A percentile compares a stretch with the other conserved stretches of the same genome.
These are phyloP conservation scores for Entoloma clypeatum DNA, from an alignment of 1,284 basidiomycete genomes.

Conservation along the genomic window DNA sequence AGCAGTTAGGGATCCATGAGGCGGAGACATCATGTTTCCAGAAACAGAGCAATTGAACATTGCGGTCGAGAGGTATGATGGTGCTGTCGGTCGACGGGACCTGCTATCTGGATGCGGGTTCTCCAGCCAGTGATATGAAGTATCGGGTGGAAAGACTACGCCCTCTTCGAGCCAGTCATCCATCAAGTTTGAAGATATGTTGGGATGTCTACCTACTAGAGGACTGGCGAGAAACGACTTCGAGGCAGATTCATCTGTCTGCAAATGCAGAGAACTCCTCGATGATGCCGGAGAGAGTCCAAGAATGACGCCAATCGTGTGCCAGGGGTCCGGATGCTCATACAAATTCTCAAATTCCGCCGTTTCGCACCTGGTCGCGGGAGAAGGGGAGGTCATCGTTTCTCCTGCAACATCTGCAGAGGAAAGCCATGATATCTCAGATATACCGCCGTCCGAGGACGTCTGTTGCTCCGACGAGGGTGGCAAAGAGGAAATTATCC, in stretches of 20 bases:
- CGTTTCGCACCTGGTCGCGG: not conserved
- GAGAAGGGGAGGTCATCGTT: not conserved
- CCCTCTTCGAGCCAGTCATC: too few species aligned
- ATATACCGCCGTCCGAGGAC: constrained; percentile 1
- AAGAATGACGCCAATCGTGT: constrained; percentile 38
- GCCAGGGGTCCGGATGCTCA: constrained; percentile 42
- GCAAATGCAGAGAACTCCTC: not conserved
- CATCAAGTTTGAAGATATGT: too few species aligned
- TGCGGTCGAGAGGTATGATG: too few species aligned
- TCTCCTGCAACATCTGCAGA: not conserved
- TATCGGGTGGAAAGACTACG: too few species aligned
- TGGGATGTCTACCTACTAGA: not conserved
- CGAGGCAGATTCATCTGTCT: not conserved
- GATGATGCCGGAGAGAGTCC: constrained; percentile 22
- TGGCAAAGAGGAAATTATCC: constrained; percentile 6
- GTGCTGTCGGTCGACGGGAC: too few species aligned
- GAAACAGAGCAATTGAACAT: too few species aligned
- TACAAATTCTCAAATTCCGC: constrained; percentile 30
- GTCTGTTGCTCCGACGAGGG: constrained; percentile 14
- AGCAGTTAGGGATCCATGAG: too few species aligned
- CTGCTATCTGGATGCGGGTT: too few species aligned
- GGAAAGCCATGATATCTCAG: not conserved
- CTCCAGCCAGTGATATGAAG: too few species aligned
- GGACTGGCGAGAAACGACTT: not conserved
- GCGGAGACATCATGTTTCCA: too few species aligned